Evolutionary conservation across 805 yeast genomes (phyloP).

Genomic region (Candida chauliodis): DNA sequence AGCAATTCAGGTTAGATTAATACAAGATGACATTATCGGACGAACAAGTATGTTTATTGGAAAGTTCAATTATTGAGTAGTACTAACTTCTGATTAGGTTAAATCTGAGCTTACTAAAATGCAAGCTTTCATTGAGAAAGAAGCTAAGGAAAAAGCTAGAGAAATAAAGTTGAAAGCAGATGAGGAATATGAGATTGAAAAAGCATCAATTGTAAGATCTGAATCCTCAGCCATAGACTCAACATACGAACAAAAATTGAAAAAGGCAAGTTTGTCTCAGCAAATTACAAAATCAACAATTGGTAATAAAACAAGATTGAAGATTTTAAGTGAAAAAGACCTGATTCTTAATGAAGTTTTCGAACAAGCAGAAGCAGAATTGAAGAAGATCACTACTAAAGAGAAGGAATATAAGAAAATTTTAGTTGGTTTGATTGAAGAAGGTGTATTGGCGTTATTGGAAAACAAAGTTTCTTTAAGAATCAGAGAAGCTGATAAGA

Average conservation of each 20-base stretch:
- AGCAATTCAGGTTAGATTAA: neutral
- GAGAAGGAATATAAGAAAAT: constrained; percentile 61
- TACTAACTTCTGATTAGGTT: constrained; percentile 50
- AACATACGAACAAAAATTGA: constrained; percentile 73
- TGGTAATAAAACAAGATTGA: constrained; percentile 91
- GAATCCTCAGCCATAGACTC: constrained; percentile 88
- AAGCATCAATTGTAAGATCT: constrained; percentile 88
- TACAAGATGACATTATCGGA: constrained; percentile 12
- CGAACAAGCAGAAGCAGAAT: constrained; percentile 59
- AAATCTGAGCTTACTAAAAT: constrained; percentile 93
- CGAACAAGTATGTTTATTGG: constrained; percentile 11
- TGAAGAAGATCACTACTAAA: constrained; percentile 56
- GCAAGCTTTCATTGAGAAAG: constrained; percentile 98
- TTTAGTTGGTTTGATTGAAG: constrained; percentile 75
- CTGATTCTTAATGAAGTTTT: constrained; percentile 72
- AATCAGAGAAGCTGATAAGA: constrained; percentile 65
- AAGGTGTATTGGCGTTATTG: constrained; percentile 64
- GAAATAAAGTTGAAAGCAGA: constrained; percentile 95
- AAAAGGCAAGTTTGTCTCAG: constrained; percentile 88
- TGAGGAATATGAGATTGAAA: constrained; percentile 97
- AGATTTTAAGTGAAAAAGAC: constrained; percentile 79
- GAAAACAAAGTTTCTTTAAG: constrained; percentile 64
- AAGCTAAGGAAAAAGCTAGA: constrained; percentile 97
- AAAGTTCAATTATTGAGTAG: neutral
- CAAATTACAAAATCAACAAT: constrained; percentile 94